Evolutionary conservation across 2,329 filamentous ascomycete species (phyloP), one percentile per base, ranked within the genome.

Genomic region (Orbilia javanica): DNA sequence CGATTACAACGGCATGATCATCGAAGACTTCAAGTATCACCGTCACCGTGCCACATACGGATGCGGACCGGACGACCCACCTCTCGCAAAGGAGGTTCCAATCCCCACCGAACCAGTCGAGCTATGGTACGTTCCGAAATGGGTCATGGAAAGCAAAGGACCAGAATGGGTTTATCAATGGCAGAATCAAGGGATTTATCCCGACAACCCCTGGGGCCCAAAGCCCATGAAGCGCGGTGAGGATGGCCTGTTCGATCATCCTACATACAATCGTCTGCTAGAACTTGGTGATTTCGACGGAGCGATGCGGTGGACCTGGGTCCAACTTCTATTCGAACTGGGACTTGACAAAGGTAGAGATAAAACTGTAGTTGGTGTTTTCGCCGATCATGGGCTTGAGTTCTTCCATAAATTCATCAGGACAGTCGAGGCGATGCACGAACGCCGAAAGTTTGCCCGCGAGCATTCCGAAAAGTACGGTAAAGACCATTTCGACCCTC

Each of bases 161-260:
- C 55, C 55, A 15, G 55, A 39, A n/a, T 60, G 55, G 55, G 34
- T 60, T 27, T 42, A 60, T 27, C 55, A 42, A 42, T 60, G 55
- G 55, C 34, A 60, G 10, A 42, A 60, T 20, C 55, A 60, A 60
- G 55, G 55, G 7, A n/a, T 42, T 10, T 60, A 60, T 42, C 55
- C 55, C 11, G 55, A 60, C 2, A 60, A 60, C 31, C 55, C 55
- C 10, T 60, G 34, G 34, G 6, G 1, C 20, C 55, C 55, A 7
- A 1, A 18, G 6, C 1, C 6, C 5, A 4, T 22, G 20, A 8
- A 13, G 3, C 55, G 18, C 15, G 3, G 1, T 34, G 2, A 20
- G 0, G 55, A 60, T 8, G 55, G 34, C 11, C 10, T 42, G 3
- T 60, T 42, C 13, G 55, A 60, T 15, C 3, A 7, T 6, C 55